Base-by-base conservation (phyloP, 2,329 filamentous ascomycete genomes). In the Stemphylium lycopersici region DNA sequence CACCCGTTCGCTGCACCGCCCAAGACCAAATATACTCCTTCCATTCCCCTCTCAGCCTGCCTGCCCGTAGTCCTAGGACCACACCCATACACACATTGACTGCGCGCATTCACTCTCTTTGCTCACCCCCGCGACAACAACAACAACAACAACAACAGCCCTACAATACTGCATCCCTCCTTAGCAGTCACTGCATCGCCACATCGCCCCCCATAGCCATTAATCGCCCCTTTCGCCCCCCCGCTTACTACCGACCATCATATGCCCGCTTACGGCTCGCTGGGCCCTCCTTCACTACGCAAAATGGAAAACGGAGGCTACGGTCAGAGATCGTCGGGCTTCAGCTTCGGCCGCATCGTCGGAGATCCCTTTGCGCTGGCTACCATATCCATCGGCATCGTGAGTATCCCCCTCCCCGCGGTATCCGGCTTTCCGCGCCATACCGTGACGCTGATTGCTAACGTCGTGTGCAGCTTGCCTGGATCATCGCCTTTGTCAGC, bases 341-440 rank as follows among this genome's bases (percentile, higher is more conserved):
- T 96, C 77, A 89, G 85, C 76, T 77, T 93, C 76, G 90, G 90
- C 74, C 96, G 97, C 78, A 92, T 99, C 68, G 83, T 97, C 58
- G 95, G 95, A 68, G 93, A 99, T 78, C 95, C 95, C 5, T 98
- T 99, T 77, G 93, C 93, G 56, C 84, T 99, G 56, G 92, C 93
- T 50, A 98, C 95, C 32, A 86, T 96, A 61, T 97, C 93, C 53
- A 97, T 98, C 76, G 86, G 90, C 60, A 83, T 90, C 72, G 93
- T 97, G 86, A 77, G 91, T 84, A 22, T 24, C 20, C 20, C 20
- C 20, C n/a, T 48, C 33, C 26, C 13, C 33, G 47, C 48, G 31
- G 40, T 29, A 13, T 22, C 26, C 18, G 8, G 7, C 8, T 52
- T 43, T 48, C 50, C 62, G 63, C 55, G 22, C 5, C 22, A 4